Evolutionary conservation across 257 asterid species (phyloP).

Genomic region (Penstemon newberryi): DNA sequence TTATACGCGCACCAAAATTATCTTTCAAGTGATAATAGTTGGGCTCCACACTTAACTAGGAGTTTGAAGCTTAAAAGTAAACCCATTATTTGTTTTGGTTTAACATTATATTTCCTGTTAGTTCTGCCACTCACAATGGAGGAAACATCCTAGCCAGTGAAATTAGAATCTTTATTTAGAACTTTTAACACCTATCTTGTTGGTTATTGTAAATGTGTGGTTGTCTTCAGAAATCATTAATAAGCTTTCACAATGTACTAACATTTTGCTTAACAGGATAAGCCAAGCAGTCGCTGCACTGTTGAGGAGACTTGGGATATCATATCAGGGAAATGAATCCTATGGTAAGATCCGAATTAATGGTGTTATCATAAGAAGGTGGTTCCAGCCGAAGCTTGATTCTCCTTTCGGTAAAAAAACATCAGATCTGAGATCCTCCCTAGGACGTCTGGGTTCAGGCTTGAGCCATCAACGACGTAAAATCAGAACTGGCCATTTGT

Average conservation of each 20-base stretch:
- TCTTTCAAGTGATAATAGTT: conserved; percentile 9
- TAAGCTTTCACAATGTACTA: conserved; percentile 14
- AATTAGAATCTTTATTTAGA: conserved; percentile 9
- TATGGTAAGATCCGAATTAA: conserved; percentile 77
- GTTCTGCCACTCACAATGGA: background rate
- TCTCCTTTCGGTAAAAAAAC: conserved; percentile 50
- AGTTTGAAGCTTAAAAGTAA: conserved; percentile 1
- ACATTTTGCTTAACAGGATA: conserved; percentile 56
- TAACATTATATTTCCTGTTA: conserved; percentile 11
- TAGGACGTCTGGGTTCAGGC: conserved; percentile 61
- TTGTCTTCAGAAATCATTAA: conserved; percentile 15
- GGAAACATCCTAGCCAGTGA: conserved; percentile 11
- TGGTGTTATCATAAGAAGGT: conserved; percentile 67
- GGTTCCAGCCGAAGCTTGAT: conserved; percentile 83
- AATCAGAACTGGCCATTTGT: conserved; percentile 72
- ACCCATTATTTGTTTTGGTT: conserved; percentile 1
- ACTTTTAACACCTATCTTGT: conserved; percentile 10
- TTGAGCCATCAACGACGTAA: conserved; percentile 70
- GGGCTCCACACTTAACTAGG: background rate
- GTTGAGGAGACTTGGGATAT: conserved; percentile 78
- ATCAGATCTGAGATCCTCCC: conserved; percentile 42
- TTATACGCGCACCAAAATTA: conserved; percentile 1
- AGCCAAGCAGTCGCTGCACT: conserved; percentile 77
- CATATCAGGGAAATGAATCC: conserved; percentile 82
- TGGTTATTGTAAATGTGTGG: conserved; percentile 7